These are phyloP conservation scores for Xenoacremonium recifei DNA, from an alignment of 2,329 filamentous ascomycete species.

Conservation along the genomic window DNA sequence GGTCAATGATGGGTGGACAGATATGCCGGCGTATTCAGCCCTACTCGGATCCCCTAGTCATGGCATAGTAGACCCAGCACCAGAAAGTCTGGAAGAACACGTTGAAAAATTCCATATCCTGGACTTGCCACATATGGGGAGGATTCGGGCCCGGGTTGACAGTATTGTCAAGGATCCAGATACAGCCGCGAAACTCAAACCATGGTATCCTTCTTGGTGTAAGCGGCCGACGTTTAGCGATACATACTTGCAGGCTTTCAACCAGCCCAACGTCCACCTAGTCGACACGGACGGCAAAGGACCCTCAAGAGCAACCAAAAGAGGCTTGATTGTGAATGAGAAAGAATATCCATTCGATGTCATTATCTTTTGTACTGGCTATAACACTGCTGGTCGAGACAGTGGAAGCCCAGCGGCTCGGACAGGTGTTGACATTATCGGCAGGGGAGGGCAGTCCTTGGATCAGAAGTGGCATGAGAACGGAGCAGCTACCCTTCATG, in stretches of 20 bases:
- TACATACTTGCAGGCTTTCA: slow-evolving; percentile 58
- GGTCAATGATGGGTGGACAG: not conserved
- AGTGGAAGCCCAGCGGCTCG: slow-evolving; percentile 19
- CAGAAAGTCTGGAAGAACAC: not conserved
- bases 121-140: not conserved
- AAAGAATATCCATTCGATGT: not conserved
- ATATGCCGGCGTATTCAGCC: not conserved
- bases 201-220: slow-evolving; percentile 62
- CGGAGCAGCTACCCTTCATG: slow-evolving; percentile 51
- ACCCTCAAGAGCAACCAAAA: not conserved
- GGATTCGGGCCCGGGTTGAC: not conserved
- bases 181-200: slow-evolving; percentile 52
- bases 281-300: slow-evolving; percentile 47
- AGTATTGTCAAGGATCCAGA: slow-evolving; percentile 37
- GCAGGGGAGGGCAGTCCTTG: slow-evolving; percentile 42
- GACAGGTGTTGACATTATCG: slow-evolving; percentile 32
- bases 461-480: slow-evolving; percentile 41
- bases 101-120: not conserved
- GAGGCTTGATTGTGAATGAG: not conserved
- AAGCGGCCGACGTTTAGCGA: slow-evolving; percentile 64
- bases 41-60: not conserved
- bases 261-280: slow-evolving; percentile 55
- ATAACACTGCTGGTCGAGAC: not conserved
- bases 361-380: not conserved
- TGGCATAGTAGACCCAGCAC: not conserved